Percentiles rank a stretch among this genome's conserved stretches.
These are phyloP conservation scores for Pouteria glomerata DNA, from an alignment of 148 eudicot species.

Conservation along the genomic window DNA sequence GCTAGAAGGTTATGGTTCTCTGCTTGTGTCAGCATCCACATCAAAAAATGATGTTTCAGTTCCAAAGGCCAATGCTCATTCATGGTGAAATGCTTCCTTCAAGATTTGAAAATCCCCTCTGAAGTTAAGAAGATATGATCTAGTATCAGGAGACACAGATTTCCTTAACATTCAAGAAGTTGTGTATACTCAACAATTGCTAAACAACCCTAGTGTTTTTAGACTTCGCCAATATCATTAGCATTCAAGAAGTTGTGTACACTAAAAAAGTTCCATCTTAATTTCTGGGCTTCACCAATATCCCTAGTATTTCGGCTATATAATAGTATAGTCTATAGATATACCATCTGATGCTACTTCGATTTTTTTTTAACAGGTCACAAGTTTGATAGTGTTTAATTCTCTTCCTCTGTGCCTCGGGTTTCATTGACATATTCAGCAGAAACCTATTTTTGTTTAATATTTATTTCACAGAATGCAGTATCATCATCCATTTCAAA, in stretches of 20 bases:
- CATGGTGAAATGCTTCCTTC: slow-evolving; percentile 38
- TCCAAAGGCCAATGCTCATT: slow-evolving; percentile 17
- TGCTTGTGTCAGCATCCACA: slow-evolving; percentile 27
- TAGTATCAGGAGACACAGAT: slow-evolving; percentile 49
- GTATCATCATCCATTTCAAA: not conserved
- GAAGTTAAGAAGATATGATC: slow-evolving; percentile 33
- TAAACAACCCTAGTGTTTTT: too few species aligned
- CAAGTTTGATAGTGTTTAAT: slow-evolving; percentile 35
- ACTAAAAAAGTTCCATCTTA: too few species aligned
- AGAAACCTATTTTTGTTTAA: too few species aligned
- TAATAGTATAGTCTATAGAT: slow-evolving; percentile 35
- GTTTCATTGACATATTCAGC: too few species aligned
- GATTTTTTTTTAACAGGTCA: slow-evolving; percentile 67
- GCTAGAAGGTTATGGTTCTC: slow-evolving; percentile 43
- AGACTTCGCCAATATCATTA: too few species aligned
- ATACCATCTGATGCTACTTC: slow-evolving; percentile 76
- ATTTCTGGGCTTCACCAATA: too few species aligned
- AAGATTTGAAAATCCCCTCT: slow-evolving; percentile 45
- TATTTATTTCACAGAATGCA: not conserved
- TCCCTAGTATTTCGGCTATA: too few species aligned
- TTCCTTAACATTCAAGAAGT: slow-evolving; percentile 36
- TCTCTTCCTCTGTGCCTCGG: slow-evolving; percentile 2
- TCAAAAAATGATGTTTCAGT: slow-evolving; percentile 27
- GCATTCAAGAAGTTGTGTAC: too few species aligned
- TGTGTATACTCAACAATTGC: slow-evolving; percentile 34